Base-by-base conservation (phyloP, 2,329 filamentous ascomycete species). In the Aureobasidium uvarum region DNA sequence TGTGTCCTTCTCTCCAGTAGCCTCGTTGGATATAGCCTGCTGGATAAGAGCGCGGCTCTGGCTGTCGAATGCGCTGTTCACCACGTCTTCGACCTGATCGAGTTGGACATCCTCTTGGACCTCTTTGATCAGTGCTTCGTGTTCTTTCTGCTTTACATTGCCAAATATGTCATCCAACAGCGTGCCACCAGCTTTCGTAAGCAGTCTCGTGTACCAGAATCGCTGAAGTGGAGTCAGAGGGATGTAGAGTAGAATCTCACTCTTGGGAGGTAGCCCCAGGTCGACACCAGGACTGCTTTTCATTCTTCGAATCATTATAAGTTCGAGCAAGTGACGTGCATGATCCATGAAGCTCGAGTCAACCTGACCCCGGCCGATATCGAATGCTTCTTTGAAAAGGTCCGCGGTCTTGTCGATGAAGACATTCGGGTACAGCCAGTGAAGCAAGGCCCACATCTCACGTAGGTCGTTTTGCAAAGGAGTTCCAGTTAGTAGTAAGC, bases 301-400 rank as follows among this genome's bases (percentile, higher is more conserved):
- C 77, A 85, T 83, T 3, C 85, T 76, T 14, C 85, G 78, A 7
- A 87, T 75, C 85, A 87, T 87, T 55, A 87, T 79, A 1, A 85
- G 71, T 67, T 85, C 81, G 1, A 87, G 77, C 10, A 87, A 75
- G 1, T 74, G 75, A 0, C 83, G 79, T 6, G 84, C 78, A 69
- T 81, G 72, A 56, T 84, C 80, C 72, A 87, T 79, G 33, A 86
- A 84, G 0, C 72, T 72, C 5, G 79, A 80, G 28, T 83, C 82
- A 10, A 83, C 82, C 66, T 80, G 81, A 8, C 85, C 85, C 18
- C 81, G 79, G 1, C 76, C 80, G 1, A 87, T 74, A 63, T 86
- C 81, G 69, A 87, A 87, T 0, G 85, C 84, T 13, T 81, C 77
- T 50, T 80, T 80, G 72, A 87, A 87, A 0, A 80, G 72, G 2